These are phyloP conservation scores for Rosa multiflora DNA, from an alignment of 306 rosid genomes.

Conservation along the genomic window DNA sequence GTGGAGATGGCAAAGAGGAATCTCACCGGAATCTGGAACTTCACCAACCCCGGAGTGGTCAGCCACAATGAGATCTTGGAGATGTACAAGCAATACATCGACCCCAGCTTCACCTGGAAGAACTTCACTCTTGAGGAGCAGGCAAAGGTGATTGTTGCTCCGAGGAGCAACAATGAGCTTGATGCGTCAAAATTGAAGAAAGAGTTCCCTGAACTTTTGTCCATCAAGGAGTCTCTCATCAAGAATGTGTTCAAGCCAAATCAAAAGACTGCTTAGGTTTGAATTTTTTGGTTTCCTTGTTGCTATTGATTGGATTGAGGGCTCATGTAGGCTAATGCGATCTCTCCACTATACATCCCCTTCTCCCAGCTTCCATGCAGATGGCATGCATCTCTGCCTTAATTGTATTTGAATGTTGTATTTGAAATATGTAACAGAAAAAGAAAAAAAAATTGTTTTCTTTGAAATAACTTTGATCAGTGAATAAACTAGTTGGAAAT, in stretches of 20 bases:
- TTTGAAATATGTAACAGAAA: constrained; percentile 4
- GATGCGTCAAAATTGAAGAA: constrained; percentile 61
- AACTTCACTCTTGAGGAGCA: constrained; percentile 87
- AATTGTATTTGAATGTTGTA: constrained; percentile 33
- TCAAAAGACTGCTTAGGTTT: constrained; percentile 36
- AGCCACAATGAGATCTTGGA: constrained; percentile 89
- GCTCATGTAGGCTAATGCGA: constrained; percentile 29
- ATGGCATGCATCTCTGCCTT: constrained; percentile 13
- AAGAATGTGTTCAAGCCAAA: constrained; percentile 76
- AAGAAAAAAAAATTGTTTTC: background rate
- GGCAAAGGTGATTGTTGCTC: constrained; percentile 88
- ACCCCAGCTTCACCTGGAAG: constrained; percentile 69
- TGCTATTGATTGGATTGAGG: constrained; percentile 30
- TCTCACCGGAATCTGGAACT: constrained; percentile 78
- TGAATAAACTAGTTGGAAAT: constrained; percentile 41
- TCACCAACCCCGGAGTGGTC: constrained; percentile 91
- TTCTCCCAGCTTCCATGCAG: background rate
- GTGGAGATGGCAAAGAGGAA: constrained; percentile 88
- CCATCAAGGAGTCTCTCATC: constrained; percentile 84
- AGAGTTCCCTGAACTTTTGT: constrained; percentile 70
- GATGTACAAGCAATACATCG: constrained; percentile 66
- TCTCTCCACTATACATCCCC: constrained; percentile 16
- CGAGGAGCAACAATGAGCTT: constrained; percentile 81
- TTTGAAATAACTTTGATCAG: constrained; percentile 18
- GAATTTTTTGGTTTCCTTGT: constrained; percentile 23